Evolutionary conservation across 305 asterid genomes (phyloP).

Genomic region (Fraxinus ornus): DNA sequence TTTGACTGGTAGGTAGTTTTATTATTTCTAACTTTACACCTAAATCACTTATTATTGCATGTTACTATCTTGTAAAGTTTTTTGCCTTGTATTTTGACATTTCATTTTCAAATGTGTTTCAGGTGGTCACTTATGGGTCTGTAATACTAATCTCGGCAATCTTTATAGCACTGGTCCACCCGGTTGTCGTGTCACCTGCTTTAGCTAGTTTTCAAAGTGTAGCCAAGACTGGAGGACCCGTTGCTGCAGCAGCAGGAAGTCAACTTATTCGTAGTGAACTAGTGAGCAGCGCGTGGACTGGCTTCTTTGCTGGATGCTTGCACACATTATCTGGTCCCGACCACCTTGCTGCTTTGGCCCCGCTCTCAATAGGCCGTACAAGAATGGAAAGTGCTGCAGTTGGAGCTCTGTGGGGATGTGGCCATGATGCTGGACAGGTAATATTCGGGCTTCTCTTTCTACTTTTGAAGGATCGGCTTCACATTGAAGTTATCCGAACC

Average conservation of each 20-base stretch:
- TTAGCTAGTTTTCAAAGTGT: constrained; percentile 57
- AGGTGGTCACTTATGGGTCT: constrained; percentile 58
- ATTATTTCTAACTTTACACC: not conserved
- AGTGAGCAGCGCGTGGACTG: constrained; percentile 90
- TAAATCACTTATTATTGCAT: not conserved
- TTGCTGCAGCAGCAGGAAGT: constrained; percentile 28
- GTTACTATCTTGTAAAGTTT: not conserved
- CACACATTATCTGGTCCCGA: constrained; percentile 98
- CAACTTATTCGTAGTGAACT: constrained; percentile 52
- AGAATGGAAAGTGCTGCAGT: constrained; percentile 86
- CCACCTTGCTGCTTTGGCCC: constrained; percentile 96
- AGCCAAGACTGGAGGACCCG: constrained; percentile 55
- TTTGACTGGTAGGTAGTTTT: not conserved
- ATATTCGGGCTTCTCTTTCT: constrained; percentile 76
- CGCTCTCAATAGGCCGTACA: constrained; percentile 90
- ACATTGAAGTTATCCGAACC: constrained; percentile 78
- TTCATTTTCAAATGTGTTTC: constrained; percentile 17
- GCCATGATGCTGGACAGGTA: constrained; percentile 93
- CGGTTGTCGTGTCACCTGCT: constrained; percentile 63
- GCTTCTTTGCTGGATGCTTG: constrained; percentile 92
- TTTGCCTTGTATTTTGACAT: not conserved
- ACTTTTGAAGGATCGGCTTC: constrained; percentile 78
- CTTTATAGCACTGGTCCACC: constrained; percentile 48
- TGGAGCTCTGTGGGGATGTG: constrained; percentile 99
- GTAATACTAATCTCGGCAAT: constrained; percentile 52